These are phyloP conservation scores for Pinus tabuliformis DNA, from an alignment of 75 land plant species.

Conservation along the genomic window DNA sequence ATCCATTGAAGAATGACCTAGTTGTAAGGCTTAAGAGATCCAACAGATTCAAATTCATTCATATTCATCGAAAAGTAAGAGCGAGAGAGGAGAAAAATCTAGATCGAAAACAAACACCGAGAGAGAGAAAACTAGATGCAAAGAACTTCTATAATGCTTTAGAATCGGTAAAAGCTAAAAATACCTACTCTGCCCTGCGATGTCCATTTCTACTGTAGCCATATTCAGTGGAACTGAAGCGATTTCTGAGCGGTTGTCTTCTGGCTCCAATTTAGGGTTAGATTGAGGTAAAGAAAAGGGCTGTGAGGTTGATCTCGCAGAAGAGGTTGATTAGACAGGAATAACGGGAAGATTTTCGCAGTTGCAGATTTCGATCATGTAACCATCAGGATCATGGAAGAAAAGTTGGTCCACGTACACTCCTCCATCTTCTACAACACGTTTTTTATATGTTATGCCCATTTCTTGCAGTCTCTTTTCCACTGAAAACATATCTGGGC, in stretches of 20 bases:
- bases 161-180: too few species aligned
- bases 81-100: too few species aligned
- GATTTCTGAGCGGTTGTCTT: background rate
- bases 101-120: too few species aligned
- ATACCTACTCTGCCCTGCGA: too few species aligned
- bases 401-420: conserved; percentile 19
- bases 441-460: conserved; percentile 6
- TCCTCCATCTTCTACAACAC: conserved; percentile 11
- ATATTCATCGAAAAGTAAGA: too few species aligned
- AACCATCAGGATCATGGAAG: conserved; percentile 25
- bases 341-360: conserved; percentile 18
- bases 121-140: too few species aligned
- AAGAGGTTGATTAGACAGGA: background rate
- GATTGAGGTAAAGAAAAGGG: background rate
- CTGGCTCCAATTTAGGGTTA: background rate
- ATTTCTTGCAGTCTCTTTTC: conserved; percentile 12
- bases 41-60: too few species aligned
- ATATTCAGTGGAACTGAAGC: background rate
- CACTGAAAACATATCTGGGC: background rate
- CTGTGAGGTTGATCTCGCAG: background rate
- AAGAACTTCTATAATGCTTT: too few species aligned
- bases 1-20: too few species aligned
- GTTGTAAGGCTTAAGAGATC: too few species aligned
- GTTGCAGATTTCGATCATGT: conserved; percentile 23
- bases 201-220: too few species aligned